A percentile compares a stretch with the other conserved stretches of the same genome.
Conservation (phyloP, 306 rosid genomes). For the Citrullus colocynthis region DNA sequence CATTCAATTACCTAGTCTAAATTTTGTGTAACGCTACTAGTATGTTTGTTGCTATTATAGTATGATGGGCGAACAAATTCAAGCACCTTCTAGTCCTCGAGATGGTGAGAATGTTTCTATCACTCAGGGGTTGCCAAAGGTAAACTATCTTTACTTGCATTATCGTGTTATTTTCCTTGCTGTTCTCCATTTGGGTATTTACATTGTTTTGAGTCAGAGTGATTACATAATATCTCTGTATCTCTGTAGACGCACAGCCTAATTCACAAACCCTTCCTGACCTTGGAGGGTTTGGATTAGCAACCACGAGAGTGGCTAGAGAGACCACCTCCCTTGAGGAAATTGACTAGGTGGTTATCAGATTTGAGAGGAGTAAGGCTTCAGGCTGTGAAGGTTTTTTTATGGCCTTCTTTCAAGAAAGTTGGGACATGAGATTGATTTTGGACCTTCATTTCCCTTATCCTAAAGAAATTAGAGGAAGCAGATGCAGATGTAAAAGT, state of each 20-base stretch:
- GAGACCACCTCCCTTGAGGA: neutral
- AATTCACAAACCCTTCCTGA: neutral
- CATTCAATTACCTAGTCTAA: neutral
- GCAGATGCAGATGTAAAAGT: neutral
- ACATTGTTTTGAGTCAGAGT: neutral
- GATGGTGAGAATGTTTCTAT: conserved; percentile 82
- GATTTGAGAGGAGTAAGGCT: neutral
- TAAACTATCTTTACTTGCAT: conserved; percentile 20
- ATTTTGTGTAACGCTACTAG: neutral
- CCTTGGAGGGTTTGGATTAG: neutral
- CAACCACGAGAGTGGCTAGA: neutral
- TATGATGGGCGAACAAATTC: conserved; percentile 79
- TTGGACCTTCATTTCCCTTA: neutral
- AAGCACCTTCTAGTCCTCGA: conserved; percentile 82
- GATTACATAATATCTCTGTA: neutral
- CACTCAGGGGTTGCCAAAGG: conserved; percentile 71
- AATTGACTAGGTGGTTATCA: neutral
- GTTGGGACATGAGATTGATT: neutral
- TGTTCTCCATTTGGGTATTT: conserved; percentile 7
- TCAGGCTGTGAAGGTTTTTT: neutral
- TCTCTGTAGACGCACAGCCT: neutral
- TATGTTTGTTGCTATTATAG: conserved; percentile 30
- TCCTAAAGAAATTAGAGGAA: neutral
- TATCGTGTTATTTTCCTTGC: conserved; percentile 1
- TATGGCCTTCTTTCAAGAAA: neutral